Conservation (phyloP, 2,329 filamentous ascomycete species). For the Xylaria sp. region DNA sequence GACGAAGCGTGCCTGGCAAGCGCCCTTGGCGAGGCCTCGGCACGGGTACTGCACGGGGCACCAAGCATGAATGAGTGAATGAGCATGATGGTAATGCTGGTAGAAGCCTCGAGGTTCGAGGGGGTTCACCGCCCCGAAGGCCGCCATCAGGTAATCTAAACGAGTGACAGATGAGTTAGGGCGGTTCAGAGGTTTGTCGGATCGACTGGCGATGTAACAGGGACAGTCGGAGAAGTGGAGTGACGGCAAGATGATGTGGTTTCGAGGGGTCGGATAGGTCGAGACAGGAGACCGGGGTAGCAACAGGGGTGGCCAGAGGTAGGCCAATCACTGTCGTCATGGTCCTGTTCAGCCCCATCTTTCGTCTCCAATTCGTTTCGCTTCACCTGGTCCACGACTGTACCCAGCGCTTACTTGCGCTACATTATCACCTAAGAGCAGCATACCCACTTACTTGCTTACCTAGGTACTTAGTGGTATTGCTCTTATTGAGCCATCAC, state of each 20-base stretch:
- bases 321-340: slow-evolving; percentile 13
- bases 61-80: slow-evolving; percentile 9
- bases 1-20: slow-evolving; percentile 25
- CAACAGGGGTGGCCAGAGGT: slow-evolving; percentile 24
- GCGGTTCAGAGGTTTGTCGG: slow-evolving; percentile 48
- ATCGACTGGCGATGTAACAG: slow-evolving; percentile 55
- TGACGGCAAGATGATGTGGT: slow-evolving; percentile 40
- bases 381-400: slow-evolving; percentile 12
- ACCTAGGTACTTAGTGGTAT: too few species aligned
- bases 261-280: slow-evolving; percentile 41
- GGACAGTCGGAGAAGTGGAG: slow-evolving; percentile 46
- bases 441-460: too few species aligned
- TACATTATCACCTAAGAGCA: background rate
- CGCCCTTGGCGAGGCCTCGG: slow-evolving; percentile 32
- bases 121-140: background rate
- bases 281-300: slow-evolving; percentile 40
- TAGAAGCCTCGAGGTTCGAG: slow-evolving; percentile 15
- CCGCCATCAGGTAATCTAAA: slow-evolving; percentile 12
- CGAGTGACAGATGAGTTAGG: slow-evolving; percentile 6
- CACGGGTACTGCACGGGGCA: slow-evolving; percentile 9
- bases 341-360: background rate
- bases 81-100: slow-evolving; percentile 17
- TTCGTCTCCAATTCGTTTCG: slow-evolving; percentile 28
- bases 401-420: slow-evolving; percentile 24
- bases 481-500: too few species aligned